Percentiles rank a stretch among this genome's conserved stretches.
Conservation (phyloP, 306 rosid species). For the Vigna radiata region DNA sequence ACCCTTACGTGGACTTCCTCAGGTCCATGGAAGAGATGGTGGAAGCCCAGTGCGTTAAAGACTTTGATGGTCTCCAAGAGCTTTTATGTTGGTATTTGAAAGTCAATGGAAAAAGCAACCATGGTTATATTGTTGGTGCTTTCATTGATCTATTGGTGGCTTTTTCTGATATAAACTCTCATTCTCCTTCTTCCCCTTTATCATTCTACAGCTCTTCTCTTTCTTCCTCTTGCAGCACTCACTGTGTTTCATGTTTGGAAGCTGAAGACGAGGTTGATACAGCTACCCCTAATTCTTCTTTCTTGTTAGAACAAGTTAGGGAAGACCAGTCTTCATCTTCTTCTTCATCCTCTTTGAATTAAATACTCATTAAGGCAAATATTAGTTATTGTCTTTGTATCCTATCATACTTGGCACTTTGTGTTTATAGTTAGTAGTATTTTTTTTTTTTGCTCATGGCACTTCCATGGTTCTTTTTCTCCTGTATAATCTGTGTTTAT, state of each 20-base stretch:
- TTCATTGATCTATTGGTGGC: slow-evolving; percentile 78
- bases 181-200: slow-evolving; percentile 56
- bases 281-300: slow-evolving; percentile 55
- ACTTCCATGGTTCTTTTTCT: not conserved
- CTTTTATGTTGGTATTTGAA: slow-evolving; percentile 81
- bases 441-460: slow-evolving; percentile 20
- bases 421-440: not conserved
- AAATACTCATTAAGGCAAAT: not conserved
- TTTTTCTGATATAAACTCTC: slow-evolving; percentile 39
- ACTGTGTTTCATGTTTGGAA: slow-evolving; percentile 57
- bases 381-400: not conserved
- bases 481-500: not conserved
- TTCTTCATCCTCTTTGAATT: slow-evolving; percentile 15
- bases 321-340: slow-evolving; percentile 45
- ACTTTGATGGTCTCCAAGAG: slow-evolving; percentile 75
- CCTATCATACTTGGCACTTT: not conserved
- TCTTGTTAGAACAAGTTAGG: slow-evolving; percentile 52
- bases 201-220: slow-evolving; percentile 57
- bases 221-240: slow-evolving; percentile 57
- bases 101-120: slow-evolving; percentile 67
- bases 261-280: slow-evolving; percentile 45
- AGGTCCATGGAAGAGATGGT: slow-evolving; percentile 95
- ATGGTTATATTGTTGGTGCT: slow-evolving; percentile 74
- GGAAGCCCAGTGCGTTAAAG: slow-evolving; percentile 71
- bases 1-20: slow-evolving; percentile 78